Evolutionary conservation across 441 rosid species (phyloP).

Genomic region (Caryocar brasiliense): DNA sequence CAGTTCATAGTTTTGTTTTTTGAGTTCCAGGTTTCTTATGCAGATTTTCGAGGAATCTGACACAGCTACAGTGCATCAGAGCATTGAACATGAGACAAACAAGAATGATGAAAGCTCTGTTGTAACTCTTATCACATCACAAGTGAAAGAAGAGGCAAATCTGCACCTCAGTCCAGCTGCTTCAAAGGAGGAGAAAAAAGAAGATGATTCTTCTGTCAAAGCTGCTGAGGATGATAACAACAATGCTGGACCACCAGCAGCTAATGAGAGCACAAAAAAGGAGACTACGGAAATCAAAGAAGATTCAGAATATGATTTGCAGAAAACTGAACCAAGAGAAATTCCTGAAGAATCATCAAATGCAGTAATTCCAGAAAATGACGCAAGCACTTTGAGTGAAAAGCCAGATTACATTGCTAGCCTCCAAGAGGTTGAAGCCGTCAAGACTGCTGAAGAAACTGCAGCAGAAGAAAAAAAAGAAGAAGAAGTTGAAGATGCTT

Average conservation of each 20-base stretch:
- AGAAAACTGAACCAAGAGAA: conserved; percentile 4
- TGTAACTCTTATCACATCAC: not conserved
- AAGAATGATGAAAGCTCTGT: conserved; percentile 5
- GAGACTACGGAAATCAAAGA: not conserved
- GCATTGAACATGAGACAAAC: not conserved
- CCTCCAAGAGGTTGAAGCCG: not conserved
- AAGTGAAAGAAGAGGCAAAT: conserved; percentile 3
- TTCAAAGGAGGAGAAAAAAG: conserved; percentile 4
- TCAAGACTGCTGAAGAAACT: conserved; percentile 3
- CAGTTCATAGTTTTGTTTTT: not conserved
- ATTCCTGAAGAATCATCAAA: not conserved
- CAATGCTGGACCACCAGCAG: not conserved
- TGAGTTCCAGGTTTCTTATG: conserved; percentile 1
- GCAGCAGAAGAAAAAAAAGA: not conserved
- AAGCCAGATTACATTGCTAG: not conserved
- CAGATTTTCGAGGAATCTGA: conserved; percentile 14
- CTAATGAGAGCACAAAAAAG: not conserved
- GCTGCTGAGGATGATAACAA: not conserved
- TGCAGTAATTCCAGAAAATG: conserved; percentile 2
- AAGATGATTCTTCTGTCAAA: not conserved
- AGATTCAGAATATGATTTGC: not conserved
- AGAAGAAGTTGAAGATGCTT: conserved; percentile 1
- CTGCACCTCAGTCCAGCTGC: not conserved
- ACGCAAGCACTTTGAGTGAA: not conserved
- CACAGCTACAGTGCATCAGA: conserved; percentile 6